phyloP scores from a whole-genome alignment of 2,329 filamentous ascomycete species.

The Aureobasidium leucospermi region DNA sequence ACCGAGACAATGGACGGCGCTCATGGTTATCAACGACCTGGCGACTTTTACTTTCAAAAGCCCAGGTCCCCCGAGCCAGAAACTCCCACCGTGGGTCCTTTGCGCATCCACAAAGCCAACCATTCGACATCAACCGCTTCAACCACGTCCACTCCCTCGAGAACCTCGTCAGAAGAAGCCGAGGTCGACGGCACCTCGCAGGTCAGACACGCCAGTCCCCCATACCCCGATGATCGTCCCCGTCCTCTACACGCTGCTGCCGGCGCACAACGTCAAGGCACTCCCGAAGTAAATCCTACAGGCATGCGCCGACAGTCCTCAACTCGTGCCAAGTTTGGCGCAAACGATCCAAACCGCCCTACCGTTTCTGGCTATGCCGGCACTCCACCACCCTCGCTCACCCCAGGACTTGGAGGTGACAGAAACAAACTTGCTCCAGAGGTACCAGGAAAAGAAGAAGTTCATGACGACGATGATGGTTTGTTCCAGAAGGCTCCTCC shows the following conservation, averaged over 20 bases:
- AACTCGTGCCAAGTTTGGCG: constrained; percentile 37
- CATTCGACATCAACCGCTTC: constrained; percentile 28
- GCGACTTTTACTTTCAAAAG: constrained; percentile 66
- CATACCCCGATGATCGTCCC: constrained; percentile 39
- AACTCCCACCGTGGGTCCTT: constrained; percentile 66
- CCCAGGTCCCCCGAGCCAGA: constrained; percentile 34
- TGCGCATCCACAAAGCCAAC: constrained; percentile 76
- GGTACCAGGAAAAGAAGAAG: constrained; percentile 59
- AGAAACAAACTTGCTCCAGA: constrained; percentile 57
- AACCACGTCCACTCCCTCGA: constrained; percentile 43
- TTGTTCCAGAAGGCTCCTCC: constrained; percentile 62
- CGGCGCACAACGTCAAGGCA: constrained; percentile 28
- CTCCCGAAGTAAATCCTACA: constrained; percentile 23
- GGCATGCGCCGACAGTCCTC: constrained; percentile 14
- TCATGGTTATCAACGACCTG: constrained; percentile 39
- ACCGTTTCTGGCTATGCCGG: constrained; percentile 39
- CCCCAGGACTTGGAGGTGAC: constrained; percentile 48
- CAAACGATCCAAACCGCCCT: constrained; percentile 42
- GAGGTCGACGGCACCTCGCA: constrained; percentile 55
- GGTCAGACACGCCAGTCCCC: constrained; percentile 46
- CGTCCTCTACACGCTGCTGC: constrained; percentile 26
- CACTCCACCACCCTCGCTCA: constrained; percentile 24
- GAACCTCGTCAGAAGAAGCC: constrained; percentile 47
- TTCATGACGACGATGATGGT: constrained; percentile 42
- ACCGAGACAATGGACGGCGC: constrained; percentile 3